Percentiles rank a stretch among this genome's conserved stretches.
Conservation (phyloP, 1,284 basidiomycete species). For the Peniophora sp. region DNA sequence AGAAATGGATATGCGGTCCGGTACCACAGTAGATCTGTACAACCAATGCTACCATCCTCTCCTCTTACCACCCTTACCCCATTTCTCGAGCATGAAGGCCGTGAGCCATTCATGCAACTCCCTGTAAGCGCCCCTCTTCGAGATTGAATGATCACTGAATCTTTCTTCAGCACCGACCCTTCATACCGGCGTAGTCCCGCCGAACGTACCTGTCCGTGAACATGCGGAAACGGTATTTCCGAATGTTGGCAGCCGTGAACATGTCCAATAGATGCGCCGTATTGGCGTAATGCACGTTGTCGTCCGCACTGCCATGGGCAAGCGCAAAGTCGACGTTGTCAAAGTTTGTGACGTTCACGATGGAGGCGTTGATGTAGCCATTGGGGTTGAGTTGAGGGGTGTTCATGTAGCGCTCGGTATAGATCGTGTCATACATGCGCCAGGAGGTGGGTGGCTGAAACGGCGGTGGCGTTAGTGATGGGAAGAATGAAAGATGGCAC, state of each 20-base stretch:
- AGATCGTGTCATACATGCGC: slow-evolving; percentile 82
- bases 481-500: not conserved
- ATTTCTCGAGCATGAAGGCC: slow-evolving; percentile 78
- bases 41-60: slow-evolving; percentile 39
- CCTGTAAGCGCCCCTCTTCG: slow-evolving; percentile 64
- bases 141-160: slow-evolving; percentile 66
- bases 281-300: slow-evolving; percentile 92
- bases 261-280: slow-evolving; percentile 88
- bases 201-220: slow-evolving; percentile 80
- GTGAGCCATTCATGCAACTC: slow-evolving; percentile 88
- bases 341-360: slow-evolving; percentile 84
- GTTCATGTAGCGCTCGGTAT: slow-evolving; percentile 97
- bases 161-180: slow-evolving; percentile 5
- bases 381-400: slow-evolving; percentile 67
- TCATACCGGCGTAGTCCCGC: slow-evolving; percentile 15
- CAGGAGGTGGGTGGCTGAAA: slow-evolving; percentile 84
- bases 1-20: no score
- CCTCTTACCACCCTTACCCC: slow-evolving; percentile 77
- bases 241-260: slow-evolving; percentile 71
- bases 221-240: slow-evolving; percentile 86
- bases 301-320: slow-evolving; percentile 90
- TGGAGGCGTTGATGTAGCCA: slow-evolving; percentile 81
- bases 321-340: slow-evolving; percentile 72
- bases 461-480: no score
- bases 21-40: no score